Percentiles rank a stretch among this genome's conserved stretches.
Evolutionary conservation across 2,329 filamentous ascomycete genomes (phyloP).

Genomic region (Bipolaris oryzae): DNA sequence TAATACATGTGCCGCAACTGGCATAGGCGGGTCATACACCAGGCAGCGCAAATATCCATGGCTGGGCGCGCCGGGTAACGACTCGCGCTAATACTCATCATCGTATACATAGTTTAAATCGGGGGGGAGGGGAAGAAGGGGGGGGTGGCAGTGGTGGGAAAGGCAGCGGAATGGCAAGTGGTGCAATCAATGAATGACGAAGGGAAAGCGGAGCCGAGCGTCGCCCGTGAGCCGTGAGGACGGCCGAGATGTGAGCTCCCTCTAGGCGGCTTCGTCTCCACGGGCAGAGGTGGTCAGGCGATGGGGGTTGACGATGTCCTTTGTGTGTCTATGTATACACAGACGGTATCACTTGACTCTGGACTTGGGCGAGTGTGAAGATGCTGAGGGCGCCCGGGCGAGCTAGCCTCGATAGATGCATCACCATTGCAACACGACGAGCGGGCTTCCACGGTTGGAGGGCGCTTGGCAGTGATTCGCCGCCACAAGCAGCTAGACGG

Average conservation of each 20-base stretch:
- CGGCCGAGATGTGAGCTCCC: conserved; percentile 11
- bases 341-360: no score
- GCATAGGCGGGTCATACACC: conserved; percentile 35
- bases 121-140: neutral
- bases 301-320: conserved; percentile 5
- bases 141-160: neutral
- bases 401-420: conserved; percentile 19
- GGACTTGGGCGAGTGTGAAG: no score
- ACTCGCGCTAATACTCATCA: conserved; percentile 29
- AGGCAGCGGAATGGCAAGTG: conserved; percentile 1
- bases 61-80: conserved; percentile 11
- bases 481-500: conserved; percentile 5
- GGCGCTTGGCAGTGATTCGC: conserved; percentile 13
- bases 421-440: conserved; percentile 18
- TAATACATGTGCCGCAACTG: conserved; percentile 41
- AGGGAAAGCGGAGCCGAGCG: conserved; percentile 34
- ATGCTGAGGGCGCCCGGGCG: neutral
- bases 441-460: conserved; percentile 7
- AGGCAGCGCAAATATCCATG: conserved; percentile 19
- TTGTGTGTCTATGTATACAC: neutral
- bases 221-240: conserved; percentile 38
- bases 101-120: conserved; percentile 11
- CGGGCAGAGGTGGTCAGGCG: conserved; percentile 28
- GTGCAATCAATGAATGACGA: conserved; percentile 13
- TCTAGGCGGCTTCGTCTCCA: conserved; percentile 36